These are phyloP conservation scores for Saturnispora serradocipensis DNA, from an alignment of 805 yeast species.

Conservation along the genomic window DNA sequence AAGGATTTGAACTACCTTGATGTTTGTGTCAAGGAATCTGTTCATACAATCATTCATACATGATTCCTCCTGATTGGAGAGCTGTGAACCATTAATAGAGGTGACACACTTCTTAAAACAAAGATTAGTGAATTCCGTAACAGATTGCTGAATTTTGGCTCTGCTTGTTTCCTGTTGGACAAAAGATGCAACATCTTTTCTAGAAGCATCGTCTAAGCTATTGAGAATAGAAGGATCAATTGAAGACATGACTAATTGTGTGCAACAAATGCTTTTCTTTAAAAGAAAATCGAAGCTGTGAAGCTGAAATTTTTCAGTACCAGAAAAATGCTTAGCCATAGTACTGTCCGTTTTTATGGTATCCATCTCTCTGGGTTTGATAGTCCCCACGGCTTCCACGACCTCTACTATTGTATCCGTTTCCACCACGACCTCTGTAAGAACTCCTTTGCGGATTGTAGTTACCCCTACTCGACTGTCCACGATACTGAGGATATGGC, in stretches of 20 bases:
- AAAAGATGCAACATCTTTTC: slow-evolving; percentile 65
- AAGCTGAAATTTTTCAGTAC: not conserved
- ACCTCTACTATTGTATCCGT: not conserved
- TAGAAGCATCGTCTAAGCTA: slow-evolving; percentile 54
- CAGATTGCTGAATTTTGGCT: slow-evolving; percentile 78
- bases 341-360: slow-evolving; percentile 1
- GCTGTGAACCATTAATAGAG: slow-evolving; percentile 35
- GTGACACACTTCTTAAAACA: slow-evolving; percentile 83
- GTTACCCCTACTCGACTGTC: not conserved
- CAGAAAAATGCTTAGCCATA: not conserved
- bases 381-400: not conserved
- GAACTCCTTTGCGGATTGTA: not conserved
- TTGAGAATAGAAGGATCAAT: slow-evolving; percentile 21
- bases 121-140: slow-evolving; percentile 81
- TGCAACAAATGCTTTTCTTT: not conserved
- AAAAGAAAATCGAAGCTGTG: not conserved
- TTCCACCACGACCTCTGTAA: slow-evolving; percentile 4
- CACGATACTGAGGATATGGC: not conserved
- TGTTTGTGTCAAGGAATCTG: slow-evolving; percentile 80
- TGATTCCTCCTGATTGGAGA: slow-evolving; percentile 51
- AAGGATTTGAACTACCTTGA: slow-evolving; percentile 59
- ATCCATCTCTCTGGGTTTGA: not conserved
- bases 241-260: slow-evolving; percentile 7
- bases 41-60: slow-evolving; percentile 78
- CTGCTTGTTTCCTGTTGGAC: slow-evolving; percentile 78